Base-by-base conservation (phyloP, 441 rosid species). In the Kokia cookei region DNA sequence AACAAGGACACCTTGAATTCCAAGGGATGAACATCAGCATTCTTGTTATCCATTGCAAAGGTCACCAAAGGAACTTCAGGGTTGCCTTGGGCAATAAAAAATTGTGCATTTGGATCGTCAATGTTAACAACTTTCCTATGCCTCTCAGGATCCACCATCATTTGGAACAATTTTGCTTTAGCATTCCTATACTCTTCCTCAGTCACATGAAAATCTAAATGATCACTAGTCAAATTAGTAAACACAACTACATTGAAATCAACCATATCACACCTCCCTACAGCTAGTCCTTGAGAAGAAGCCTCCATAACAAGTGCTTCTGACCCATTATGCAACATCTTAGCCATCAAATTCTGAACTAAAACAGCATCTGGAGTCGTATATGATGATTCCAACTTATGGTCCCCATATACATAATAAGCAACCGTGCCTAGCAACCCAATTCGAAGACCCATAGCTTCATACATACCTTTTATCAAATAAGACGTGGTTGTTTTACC, bases 281-380 rank as follows among this genome's bases (percentile, higher is more conserved):
- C 67, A 60, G 92, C 87, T 72, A 93, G 82, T 58, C 84, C 93
- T 45, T 88, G 87, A 65, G 92, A 89, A 82, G 97, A 90, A 48
- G 91, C 88, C 86, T 96, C 99, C 94, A 93, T 86, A 62, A 93
- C 97, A 65, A 89, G 82, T 40, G 97, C 88, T 82, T 96, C 97
- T 47, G 93, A 85, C 75, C 98, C 98, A 67, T 93, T 96, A 76
- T 87, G 88, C 58, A 88, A 81, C 98, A 93, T 93, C 91, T 90
- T 96, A 47, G 98, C 99, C 95, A 93, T 93, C 91, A 88, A 81
- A 74, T 89, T 89, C 84, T 96, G 99, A 84, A 93, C 92, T 84
- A 85, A 64, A 73, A 89, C 93, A 37, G 97, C 89, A 87, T 93
- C 97, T 2, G 95, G 89, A 43, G 84, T 80, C 7, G 89, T 69